Conservation (phyloP, 106 monocot genomes). For the Xerophyta viscosa region DNA sequence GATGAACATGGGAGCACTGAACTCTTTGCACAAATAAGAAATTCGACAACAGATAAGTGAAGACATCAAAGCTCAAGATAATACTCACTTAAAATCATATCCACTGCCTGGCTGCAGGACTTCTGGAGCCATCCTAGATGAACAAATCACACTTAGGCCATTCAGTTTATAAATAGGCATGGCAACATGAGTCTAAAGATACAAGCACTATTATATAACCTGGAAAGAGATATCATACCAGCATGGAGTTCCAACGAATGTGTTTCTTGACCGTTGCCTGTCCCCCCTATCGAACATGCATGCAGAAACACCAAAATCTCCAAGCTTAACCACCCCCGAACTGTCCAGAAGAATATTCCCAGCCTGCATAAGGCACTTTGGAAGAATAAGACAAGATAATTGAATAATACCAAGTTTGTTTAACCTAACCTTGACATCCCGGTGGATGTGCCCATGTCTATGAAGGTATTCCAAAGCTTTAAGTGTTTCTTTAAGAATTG, state of each 20-base stretch:
- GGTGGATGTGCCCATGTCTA: conserved; percentile 89
- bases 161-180: too few relatives aligned
- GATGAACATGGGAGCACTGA: too few relatives aligned
- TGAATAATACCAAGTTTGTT: background rate
- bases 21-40: too few relatives aligned
- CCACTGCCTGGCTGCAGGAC: conserved; percentile 92
- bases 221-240: conserved; percentile 36
- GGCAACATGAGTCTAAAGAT: too few relatives aligned
- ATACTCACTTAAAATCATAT: conserved; percentile 95
- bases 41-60: too few relatives aligned
- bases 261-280: conserved; percentile 79
- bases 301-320: conserved; percentile 93
- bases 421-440: conserved; percentile 84
- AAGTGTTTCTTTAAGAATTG: conserved; percentile 84
- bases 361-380: too few relatives aligned
- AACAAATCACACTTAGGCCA: too few relatives aligned
- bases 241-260: conserved; percentile 96
- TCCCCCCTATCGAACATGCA: conserved; percentile 94
- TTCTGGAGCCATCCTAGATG: conserved; percentile 96
- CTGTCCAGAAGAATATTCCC: conserved; percentile 95
- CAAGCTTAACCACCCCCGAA: conserved; percentile 75
- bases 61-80: too few relatives aligned
- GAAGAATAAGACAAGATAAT: too few relatives aligned
- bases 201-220: too few relatives aligned
- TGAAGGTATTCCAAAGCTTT: conserved; percentile 97